Conservation (phyloP, 148 eudicot genomes). For the Cornus suecica region DNA sequence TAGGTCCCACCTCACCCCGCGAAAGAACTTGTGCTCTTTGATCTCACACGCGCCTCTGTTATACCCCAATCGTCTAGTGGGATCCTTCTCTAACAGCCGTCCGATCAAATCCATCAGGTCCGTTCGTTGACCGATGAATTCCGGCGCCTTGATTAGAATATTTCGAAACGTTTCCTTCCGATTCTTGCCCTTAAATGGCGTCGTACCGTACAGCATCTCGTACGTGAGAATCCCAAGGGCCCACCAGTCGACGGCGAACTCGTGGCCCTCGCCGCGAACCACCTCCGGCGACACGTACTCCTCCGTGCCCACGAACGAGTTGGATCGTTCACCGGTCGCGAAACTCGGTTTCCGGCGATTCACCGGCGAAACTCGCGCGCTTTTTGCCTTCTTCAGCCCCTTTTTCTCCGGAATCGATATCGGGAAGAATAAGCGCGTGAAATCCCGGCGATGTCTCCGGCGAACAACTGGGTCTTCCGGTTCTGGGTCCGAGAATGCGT, state of each 20-base stretch:
- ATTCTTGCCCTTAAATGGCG: constrained; percentile 76
- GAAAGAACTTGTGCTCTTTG: constrained; percentile 62
- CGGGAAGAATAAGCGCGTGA: constrained; percentile 26
- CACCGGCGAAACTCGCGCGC: constrained; percentile 65
- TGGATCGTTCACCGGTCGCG: constrained; percentile 41
- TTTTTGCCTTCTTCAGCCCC: constrained; percentile 41
- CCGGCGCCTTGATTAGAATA: constrained; percentile 41
- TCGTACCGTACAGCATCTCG: constrained; percentile 82
- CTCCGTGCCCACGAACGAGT: constrained; percentile 78
- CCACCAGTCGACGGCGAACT: constrained; percentile 91
- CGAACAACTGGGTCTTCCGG: neutral
- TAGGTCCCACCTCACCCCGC: constrained; percentile 72
- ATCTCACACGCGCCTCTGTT: constrained; percentile 63
- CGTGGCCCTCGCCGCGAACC: constrained; percentile 69
- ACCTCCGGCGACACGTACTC: constrained; percentile 90
- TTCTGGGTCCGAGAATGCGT: constrained; percentile 9
- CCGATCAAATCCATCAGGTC: constrained; percentile 55
- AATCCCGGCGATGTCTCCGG: constrained; percentile 11
- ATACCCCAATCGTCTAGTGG: constrained; percentile 58
- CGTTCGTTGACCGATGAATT: constrained; percentile 48
- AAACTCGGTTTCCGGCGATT: constrained; percentile 32
- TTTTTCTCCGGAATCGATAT: constrained; percentile 14
- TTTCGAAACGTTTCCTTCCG: constrained; percentile 68
- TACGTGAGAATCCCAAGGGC: constrained; percentile 65
- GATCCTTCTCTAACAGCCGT: constrained; percentile 69